Evolutionary conservation across 2,329 filamentous ascomycete genomes (phyloP), one percentile per base, ranked within the genome.

Genomic region (Ambrosiella xylebori): DNA sequence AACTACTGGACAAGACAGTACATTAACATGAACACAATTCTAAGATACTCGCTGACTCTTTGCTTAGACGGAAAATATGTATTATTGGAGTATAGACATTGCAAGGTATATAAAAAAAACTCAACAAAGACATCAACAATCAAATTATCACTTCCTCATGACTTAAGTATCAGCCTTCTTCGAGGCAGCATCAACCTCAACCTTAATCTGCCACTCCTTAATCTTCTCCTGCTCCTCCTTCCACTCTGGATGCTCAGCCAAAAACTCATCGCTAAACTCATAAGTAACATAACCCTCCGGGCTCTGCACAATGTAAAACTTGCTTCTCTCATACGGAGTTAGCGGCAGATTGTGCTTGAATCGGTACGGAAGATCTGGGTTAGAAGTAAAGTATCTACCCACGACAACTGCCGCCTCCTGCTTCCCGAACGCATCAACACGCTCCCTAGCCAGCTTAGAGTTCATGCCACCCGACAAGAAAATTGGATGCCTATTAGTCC

Each of bases 381-480:
- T 71, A 1, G 68, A 66, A 5, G 68, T 65, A 44, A 67, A 70
- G 58, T 65, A 66, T n/a, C 68, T 63, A 0, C 69, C 68, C 58
- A 71, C 68, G 0, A 64, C 64, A 47, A 66, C 60, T 0, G 61
- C 61, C 1, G 68, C 63, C 36, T 69, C 62, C 56, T 64, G 65
- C 37, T 63, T 62, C n/a, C 63, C 63, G 1, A 58, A 58, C 1
- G 61, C 63, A 1, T 68, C 65, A 0, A 67, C 54, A 0, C 64
- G 64, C 12, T 61, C 36, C 2, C 49, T 57, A 1, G 69, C 65
- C 0, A 61, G 63, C 1, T 66, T 63, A 0, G 65, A 62, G 0
- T 63, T 60, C 52, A 68, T 67, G 0, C 65, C 66, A 0, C 70
- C 69, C 0, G 68, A 68, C 0, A 71, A 59, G 1, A 70, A 55